Conservation (phyloP, 106 monocot genomes). For the Amphibolis antarctica region DNA sequence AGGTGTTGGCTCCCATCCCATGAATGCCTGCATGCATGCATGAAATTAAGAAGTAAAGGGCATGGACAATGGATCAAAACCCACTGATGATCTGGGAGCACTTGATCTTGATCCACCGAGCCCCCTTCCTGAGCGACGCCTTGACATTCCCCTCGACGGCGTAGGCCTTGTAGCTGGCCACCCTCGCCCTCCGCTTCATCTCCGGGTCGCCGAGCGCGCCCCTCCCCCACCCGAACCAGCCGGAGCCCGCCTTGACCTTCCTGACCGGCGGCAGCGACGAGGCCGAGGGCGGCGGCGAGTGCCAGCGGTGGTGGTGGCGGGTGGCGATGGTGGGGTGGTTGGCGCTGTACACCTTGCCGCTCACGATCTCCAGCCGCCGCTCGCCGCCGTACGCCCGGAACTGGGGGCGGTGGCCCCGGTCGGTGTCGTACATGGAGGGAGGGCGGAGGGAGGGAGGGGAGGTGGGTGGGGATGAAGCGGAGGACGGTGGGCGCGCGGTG, state of each 20-base stretch:
- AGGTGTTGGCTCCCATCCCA: too few relatives aligned
- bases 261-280: neutral
- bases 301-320: neutral
- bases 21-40: too few relatives aligned
- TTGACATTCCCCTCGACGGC: constrained; percentile 23
- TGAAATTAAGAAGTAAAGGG: too few relatives aligned
- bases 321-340: constrained; percentile 2
- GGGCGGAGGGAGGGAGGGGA: neutral
- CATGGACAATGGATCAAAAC: too few relatives aligned
- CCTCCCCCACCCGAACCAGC: constrained; percentile 3
- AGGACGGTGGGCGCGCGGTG: too few relatives aligned
- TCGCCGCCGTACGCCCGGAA: neutral
- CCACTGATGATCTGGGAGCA: constrained; percentile 12
- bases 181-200: constrained; percentile 19
- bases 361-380: constrained; percentile 2
- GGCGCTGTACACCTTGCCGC: constrained; percentile 1
- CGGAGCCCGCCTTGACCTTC: neutral
- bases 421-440: constrained; percentile 5
- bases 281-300: neutral
- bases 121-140: constrained; percentile 8
- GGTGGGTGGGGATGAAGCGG: neutral
- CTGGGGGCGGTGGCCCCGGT: constrained; percentile 1
- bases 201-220: constrained; percentile 12
- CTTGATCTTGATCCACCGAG: constrained; percentile 22
- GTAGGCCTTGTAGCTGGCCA: constrained; percentile 26